phyloP scores from a whole-genome alignment of 2,329 filamentous ascomycete species.

The Colletotrichum gloeosporioides region DNA sequence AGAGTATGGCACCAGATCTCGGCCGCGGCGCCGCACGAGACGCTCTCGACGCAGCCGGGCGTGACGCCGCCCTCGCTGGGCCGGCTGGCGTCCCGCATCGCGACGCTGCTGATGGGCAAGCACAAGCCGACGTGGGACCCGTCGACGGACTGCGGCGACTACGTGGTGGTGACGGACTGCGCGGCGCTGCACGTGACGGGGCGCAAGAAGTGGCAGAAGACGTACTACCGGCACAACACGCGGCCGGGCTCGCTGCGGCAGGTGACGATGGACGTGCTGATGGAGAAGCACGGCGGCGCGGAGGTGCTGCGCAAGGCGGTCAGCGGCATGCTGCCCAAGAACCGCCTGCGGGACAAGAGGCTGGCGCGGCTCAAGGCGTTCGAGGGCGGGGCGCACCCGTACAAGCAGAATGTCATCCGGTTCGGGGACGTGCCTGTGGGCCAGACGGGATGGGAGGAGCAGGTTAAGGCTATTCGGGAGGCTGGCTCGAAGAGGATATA shows the following conservation, averaged over 20 bases:
- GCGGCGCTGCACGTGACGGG: conserved; percentile 86
- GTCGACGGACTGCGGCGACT: conserved; percentile 98
- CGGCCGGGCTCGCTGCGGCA: conserved; percentile 84
- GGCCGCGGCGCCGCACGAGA: conserved; percentile 70
- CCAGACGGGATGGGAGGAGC: conserved; percentile 57
- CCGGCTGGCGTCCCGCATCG: conserved; percentile 87
- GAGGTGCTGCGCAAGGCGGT: conserved; percentile 93
- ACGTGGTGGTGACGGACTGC: conserved; percentile 93
- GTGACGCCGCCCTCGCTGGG: conserved; percentile 81
- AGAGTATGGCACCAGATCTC: conserved; percentile 91
- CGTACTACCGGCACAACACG: conserved; percentile 94
- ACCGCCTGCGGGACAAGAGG: conserved; percentile 85
- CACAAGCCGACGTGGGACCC: conserved; percentile 98
- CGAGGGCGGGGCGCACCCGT: conserved; percentile 91
- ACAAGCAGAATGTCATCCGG: conserved; percentile 83
- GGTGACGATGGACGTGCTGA: conserved; percentile 94
- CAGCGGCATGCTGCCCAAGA: conserved; percentile 97
- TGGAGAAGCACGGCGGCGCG: conserved; percentile 90
- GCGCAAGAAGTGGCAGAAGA: conserved; percentile 91
- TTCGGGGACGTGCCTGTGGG: conserved; percentile 68
- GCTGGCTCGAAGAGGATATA: conserved; percentile 57
- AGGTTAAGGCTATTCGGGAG: conserved; percentile 54
- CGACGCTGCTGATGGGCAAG: conserved; percentile 92
- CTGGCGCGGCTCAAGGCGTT: conserved; percentile 92
- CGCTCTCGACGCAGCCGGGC: conserved; percentile 61